Conservation (phyloP, 768 basidiomycete genomes). For the Roridomyces roridus region DNA sequence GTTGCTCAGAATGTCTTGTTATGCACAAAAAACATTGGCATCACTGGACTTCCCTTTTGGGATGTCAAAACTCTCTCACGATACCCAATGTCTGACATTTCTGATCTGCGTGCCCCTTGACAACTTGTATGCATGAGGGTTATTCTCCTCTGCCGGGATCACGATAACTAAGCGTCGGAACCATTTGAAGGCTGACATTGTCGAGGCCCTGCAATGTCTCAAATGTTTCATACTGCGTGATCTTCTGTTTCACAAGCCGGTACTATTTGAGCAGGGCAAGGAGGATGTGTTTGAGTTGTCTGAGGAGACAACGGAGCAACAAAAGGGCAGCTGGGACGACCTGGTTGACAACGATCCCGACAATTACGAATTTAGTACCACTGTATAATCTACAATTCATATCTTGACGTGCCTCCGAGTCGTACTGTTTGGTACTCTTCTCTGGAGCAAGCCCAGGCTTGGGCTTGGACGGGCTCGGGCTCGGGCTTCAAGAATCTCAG, state of each 20-base stretch:
- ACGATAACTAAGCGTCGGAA: conserved; percentile 42
- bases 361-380: not conserved
- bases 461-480: conserved; percentile 15
- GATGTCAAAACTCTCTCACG: too few species aligned
- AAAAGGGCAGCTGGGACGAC: not conserved
- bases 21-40: too few species aligned
- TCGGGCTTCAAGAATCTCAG: conserved; percentile 18
- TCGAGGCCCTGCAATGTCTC: conserved; percentile 39
- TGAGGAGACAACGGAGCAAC: not conserved
- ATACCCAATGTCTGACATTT: too few species aligned
- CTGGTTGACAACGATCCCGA: conserved; percentile 17
- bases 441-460: conserved; percentile 15
- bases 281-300: not conserved
- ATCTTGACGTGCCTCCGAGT: not conserved
- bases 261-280: not conserved
- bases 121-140: too few species aligned
- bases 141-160: conserved; percentile 46
- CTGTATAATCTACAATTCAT: not conserved
- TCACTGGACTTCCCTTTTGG: too few species aligned
- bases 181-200: conserved; percentile 39
- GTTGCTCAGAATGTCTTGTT: too few species aligned
- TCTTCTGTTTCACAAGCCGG: conserved; percentile 33
- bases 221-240: conserved; percentile 31
- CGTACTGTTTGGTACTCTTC: not conserved
- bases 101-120: too few species aligned